A percentile compares a stretch with the other conserved stretches of the same genome.
phyloP scores from a whole-genome alignment of 1,284 basidiomycete species.

The Rhizoctonia solani region DNA sequence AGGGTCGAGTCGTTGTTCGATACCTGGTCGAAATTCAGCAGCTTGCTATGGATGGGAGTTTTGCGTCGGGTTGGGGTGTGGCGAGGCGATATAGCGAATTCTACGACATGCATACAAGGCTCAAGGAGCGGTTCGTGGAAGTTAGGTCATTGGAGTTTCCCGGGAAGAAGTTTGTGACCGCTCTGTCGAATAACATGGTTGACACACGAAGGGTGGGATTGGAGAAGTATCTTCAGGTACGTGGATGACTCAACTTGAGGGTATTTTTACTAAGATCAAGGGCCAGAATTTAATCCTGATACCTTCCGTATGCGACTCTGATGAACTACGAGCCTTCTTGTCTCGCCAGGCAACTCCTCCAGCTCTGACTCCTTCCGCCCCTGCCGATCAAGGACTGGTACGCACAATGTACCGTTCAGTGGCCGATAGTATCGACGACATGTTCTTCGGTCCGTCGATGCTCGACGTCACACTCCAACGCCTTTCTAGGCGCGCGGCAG shows the following conservation, averaged over 20 bases:
- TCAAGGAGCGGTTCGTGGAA: constrained; percentile 72
- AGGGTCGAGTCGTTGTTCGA: constrained; percentile 85
- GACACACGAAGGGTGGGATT: constrained; percentile 78
- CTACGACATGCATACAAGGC: constrained; percentile 79
- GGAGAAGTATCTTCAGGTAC: constrained; percentile 88
- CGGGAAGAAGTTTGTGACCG: constrained; percentile 84
- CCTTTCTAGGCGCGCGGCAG: constrained; percentile 83
- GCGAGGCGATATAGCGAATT: constrained; percentile 95
- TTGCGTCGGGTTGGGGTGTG: constrained; percentile 87
- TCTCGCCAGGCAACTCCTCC: constrained; percentile 67
- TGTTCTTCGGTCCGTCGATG: constrained; percentile 92
- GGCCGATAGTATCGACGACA: constrained; percentile 89
- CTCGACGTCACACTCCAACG: constrained; percentile 90
- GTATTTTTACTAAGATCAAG: neutral
- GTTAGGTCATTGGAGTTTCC: constrained; percentile 83
- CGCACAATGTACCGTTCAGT: constrained; percentile 85
- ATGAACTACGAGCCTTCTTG: constrained; percentile 83
- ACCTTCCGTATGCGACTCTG: constrained; percentile 77
- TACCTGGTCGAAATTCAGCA: constrained; percentile 94
- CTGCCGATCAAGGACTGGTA: constrained; percentile 54
- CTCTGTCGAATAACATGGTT: constrained; percentile 79
- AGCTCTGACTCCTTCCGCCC: constrained; percentile 1
- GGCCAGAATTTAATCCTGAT: constrained; percentile 72
- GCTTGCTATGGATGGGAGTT: constrained; percentile 71
- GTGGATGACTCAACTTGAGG: constrained; percentile 39